These are phyloP conservation scores for Acacia acuminata DNA, from an alignment of 306 rosid genomes.

Conservation along the genomic window DNA sequence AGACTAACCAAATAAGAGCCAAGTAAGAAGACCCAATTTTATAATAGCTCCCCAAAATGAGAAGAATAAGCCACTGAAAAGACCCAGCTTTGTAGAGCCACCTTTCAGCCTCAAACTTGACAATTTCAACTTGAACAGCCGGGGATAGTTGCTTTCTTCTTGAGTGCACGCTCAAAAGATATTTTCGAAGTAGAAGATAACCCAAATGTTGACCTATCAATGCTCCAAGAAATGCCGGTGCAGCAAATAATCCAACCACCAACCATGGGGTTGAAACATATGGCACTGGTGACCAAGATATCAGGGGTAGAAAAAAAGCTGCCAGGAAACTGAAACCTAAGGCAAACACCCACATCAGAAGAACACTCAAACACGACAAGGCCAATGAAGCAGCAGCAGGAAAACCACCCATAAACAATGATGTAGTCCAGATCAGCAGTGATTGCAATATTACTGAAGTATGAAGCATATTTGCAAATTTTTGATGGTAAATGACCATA, in stretches of 20 bases:
- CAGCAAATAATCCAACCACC: constrained; percentile 81
- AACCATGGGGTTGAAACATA: constrained; percentile 88
- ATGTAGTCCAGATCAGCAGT: constrained; percentile 82
- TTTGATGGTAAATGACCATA: constrained; percentile 81
- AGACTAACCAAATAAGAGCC: constrained; percentile 94
- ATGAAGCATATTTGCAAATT: constrained; percentile 72
- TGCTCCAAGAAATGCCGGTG: constrained; percentile 94
- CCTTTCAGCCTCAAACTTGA: constrained; percentile 91
- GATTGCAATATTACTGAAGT: constrained; percentile 86
- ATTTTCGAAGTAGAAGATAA: constrained; percentile 62
- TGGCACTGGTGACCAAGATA: constrained; percentile 78
- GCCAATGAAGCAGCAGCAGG: constrained; percentile 81
- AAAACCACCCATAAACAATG: constrained; percentile 83
- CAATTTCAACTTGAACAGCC: constrained; percentile 51
- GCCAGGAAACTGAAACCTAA: constrained; percentile 58
- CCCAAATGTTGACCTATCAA: constrained; percentile 87
- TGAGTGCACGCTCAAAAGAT: constrained; percentile 58
- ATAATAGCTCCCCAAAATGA: constrained; percentile 75
- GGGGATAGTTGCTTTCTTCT: constrained; percentile 54
- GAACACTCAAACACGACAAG: constrained; percentile 65
- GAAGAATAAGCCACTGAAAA: constrained; percentile 88
- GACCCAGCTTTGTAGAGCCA: constrained; percentile 98
- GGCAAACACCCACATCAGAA: constrained; percentile 77
- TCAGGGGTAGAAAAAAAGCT: constrained; percentile 64
- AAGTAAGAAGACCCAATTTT: constrained; percentile 84